Evolutionary conservation across 2,329 filamentous ascomycete genomes (phyloP).

Genomic region (Diaporthe vaccinii): DNA sequence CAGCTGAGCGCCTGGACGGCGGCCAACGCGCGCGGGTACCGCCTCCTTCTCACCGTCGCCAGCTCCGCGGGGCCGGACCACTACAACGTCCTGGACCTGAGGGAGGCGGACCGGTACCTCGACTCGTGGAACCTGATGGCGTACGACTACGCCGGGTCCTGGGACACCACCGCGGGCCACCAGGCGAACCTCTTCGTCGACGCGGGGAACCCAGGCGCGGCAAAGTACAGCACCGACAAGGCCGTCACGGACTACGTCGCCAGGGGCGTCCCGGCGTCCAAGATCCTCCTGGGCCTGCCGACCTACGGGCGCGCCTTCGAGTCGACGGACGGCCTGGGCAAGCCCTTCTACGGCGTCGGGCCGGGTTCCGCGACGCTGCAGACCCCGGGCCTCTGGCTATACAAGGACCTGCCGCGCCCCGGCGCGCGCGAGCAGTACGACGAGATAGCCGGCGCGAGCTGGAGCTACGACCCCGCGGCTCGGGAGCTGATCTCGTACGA

Average conservation of each 20-base stretch:
- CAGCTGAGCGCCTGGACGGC: conserved; percentile 51
- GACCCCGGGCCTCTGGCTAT: conserved; percentile 74
- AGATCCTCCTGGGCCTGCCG: conserved; percentile 82
- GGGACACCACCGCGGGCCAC: conserved; percentile 72
- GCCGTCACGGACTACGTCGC: conserved; percentile 75
- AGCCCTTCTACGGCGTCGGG: conserved; percentile 73
- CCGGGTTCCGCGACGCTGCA: conserved; percentile 64
- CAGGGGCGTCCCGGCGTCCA: conserved; percentile 69
- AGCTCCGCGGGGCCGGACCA: conserved; percentile 58
- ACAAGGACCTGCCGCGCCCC: conserved; percentile 75
- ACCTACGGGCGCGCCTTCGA: conserved; percentile 84
- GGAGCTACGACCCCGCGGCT: conserved; percentile 73
- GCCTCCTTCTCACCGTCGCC: conserved; percentile 52
- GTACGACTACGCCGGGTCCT: conserved; percentile 78
- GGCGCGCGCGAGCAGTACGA: conserved; percentile 72
- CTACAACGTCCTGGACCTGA: conserved; percentile 60
- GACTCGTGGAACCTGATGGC: conserved; percentile 75
- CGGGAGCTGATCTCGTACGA: conserved; percentile 80
- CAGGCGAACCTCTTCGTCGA: conserved; percentile 77
- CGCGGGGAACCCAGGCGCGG: conserved; percentile 64
- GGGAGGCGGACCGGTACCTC: conserved; percentile 60
- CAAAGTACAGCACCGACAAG: conserved; percentile 76
- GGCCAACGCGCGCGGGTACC: conserved; percentile 48
- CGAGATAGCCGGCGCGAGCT: conserved; percentile 72
- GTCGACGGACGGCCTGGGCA: conserved; percentile 76